Conservation (phyloP, 208 protist genomes). For the Trypanosoma theileri region DNA sequence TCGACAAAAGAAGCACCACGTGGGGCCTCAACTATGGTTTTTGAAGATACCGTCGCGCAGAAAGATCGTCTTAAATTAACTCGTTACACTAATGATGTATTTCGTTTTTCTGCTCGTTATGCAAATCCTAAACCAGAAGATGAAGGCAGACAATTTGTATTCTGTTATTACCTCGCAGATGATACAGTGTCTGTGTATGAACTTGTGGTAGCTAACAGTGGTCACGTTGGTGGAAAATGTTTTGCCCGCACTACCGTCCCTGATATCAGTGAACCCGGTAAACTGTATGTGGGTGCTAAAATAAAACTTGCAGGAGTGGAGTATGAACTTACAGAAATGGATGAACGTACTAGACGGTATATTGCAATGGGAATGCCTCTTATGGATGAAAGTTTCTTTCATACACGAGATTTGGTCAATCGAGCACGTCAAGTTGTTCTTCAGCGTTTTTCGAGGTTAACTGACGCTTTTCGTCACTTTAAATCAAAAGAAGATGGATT, state of each 20-base stretch:
- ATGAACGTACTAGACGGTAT: constrained; percentile 72
- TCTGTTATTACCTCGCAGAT: constrained; percentile 95
- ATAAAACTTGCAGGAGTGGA: constrained; percentile 62
- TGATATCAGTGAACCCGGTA: constrained; percentile 50
- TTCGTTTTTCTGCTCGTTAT: constrained; percentile 87
- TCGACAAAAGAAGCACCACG: not conserved
- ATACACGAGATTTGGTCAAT: constrained; percentile 58
- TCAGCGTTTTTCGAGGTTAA: constrained; percentile 62
- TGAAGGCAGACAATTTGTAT: constrained; percentile 74
- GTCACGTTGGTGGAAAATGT: constrained; percentile 92
- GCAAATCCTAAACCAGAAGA: constrained; percentile 57
- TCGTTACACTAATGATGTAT: constrained; percentile 83
- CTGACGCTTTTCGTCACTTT: constrained; percentile 83
- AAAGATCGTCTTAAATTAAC: constrained; percentile 87
- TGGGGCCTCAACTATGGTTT: constrained; percentile 75
- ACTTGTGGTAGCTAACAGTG: constrained; percentile 86
- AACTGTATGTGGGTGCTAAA: constrained; percentile 73
- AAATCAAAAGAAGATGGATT: constrained; percentile 57
- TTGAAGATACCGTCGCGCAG: constrained; percentile 44
- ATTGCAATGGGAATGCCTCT: constrained; percentile 70
- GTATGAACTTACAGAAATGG: constrained; percentile 70
- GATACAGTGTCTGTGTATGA: constrained; percentile 95
- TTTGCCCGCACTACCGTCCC: constrained; percentile 81
- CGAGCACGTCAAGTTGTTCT: constrained; percentile 59
- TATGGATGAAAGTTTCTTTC: constrained; percentile 77